These are phyloP conservation scores for Stephania cephalantha DNA, from an alignment of 164 flowering plant species.

Conservation along the genomic window DNA sequence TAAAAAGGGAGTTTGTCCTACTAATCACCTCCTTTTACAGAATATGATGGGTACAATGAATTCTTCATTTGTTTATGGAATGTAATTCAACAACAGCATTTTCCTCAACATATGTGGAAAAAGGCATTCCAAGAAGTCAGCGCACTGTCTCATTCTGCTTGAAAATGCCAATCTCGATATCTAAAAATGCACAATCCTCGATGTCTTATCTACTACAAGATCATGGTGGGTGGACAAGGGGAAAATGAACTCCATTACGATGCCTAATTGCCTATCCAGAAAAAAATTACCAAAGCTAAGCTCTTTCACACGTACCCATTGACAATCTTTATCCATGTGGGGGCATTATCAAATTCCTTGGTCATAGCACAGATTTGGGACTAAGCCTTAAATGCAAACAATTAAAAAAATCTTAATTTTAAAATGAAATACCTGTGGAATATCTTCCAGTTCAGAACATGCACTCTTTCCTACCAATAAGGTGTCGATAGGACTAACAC, in stretches of 20 bases:
- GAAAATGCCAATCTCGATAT: not conserved
- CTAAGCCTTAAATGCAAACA: not conserved
- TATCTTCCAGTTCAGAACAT: constrained; percentile 77
- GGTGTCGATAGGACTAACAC: constrained; percentile 76
- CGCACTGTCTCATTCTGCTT: not conserved
- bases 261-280: too few species aligned
- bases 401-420: not conserved
- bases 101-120: not conserved
- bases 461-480: constrained; percentile 75
- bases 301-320: not conserved
- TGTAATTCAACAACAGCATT: too few species aligned
- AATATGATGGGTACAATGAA: not conserved
- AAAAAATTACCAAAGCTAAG: not conserved
- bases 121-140: not conserved
- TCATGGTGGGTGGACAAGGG: too few species aligned
- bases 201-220: too few species aligned
- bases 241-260: too few species aligned
- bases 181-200: too few species aligned
- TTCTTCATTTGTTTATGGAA: not conserved
- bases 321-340: not conserved
- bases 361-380: not conserved
- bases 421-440: constrained; percentile 60
- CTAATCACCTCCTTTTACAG: not conserved
- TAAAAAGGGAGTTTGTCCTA: not conserved
- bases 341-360: not conserved